phyloP scores from a whole-genome alignment of 1,284 basidiomycete species.

The Tilletia setariae region DNA sequence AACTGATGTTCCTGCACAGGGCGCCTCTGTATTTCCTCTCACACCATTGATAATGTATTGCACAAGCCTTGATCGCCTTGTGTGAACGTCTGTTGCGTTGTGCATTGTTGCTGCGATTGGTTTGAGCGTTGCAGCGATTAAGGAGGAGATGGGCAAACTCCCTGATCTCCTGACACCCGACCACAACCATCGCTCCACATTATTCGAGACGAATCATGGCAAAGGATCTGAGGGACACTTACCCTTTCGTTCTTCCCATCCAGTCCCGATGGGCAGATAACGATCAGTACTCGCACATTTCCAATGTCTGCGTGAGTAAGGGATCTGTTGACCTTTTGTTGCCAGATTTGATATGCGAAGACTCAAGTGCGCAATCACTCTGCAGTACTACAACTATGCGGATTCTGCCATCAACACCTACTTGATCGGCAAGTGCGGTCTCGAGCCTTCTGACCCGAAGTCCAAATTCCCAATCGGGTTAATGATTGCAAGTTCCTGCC shows the following conservation, averaged over 20 bases:
- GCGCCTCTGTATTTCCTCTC: too few relatives aligned
- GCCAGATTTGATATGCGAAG: background rate
- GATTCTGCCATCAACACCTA: slow-evolving; percentile 6
- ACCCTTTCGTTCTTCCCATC: background rate
- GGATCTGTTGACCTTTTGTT: background rate
- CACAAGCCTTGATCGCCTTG: too few relatives aligned
- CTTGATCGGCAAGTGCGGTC: slow-evolving; percentile 4
- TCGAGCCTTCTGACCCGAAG: background rate
- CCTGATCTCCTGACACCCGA: background rate
- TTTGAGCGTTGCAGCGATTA: background rate
- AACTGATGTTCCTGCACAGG: too few relatives aligned
- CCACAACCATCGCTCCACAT: background rate
- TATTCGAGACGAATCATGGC: background rate
- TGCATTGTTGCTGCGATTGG: too few relatives aligned
- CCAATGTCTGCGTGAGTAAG: background rate
- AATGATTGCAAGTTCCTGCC: background rate
- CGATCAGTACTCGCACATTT: background rate
- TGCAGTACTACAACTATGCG: slow-evolving; percentile 7
- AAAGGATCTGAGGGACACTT: background rate
- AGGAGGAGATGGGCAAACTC: background rate
- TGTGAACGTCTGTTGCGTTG: too few relatives aligned
- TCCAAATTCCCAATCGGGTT: background rate
- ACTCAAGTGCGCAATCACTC: background rate
- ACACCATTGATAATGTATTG: too few relatives aligned
- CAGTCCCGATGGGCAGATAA: background rate